phyloP scores from a whole-genome alignment of 2,329 filamentous ascomycete genomes.

The Diaporthe ampelina region DNA sequence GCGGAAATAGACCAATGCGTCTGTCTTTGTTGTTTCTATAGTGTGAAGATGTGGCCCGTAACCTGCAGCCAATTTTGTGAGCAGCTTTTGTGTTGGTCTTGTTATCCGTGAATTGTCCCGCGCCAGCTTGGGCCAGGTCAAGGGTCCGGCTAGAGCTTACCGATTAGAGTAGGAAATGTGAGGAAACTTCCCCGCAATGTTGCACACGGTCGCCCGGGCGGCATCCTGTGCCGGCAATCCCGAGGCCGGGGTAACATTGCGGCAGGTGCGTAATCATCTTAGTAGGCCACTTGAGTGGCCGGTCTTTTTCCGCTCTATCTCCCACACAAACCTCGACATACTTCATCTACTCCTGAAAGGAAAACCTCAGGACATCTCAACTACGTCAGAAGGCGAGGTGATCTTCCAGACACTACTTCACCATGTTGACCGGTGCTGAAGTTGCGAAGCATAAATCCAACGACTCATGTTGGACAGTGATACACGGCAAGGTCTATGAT shows the following conservation, averaged over 20 bases:
- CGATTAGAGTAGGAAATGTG: constrained; percentile 13
- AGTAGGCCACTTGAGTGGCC: constrained; percentile 11
- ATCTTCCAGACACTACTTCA: background rate
- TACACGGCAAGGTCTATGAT: constrained; percentile 52
- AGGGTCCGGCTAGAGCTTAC: background rate
- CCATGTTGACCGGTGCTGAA: constrained; percentile 49
- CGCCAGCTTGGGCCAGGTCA: background rate
- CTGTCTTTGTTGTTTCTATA: background rate
- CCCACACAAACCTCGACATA: background rate
- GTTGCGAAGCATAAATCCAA: constrained; percentile 51
- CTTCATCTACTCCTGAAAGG: background rate
- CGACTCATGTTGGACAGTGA: constrained; percentile 56
- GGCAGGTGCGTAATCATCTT: constrained; percentile 19
- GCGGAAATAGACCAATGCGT: background rate
- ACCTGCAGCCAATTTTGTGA: background rate
- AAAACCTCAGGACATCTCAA: background rate
- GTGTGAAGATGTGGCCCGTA: background rate
- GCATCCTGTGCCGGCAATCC: constrained; percentile 17
- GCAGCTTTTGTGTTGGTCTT: background rate
- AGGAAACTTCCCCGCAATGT: constrained; percentile 24
- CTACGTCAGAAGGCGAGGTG: background rate
- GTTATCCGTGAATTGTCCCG: background rate
- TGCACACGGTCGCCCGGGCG: background rate
- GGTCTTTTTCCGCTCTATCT: no score
- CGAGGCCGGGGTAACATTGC: constrained; percentile 2